These are phyloP conservation scores for Leccinum variicolor DNA, from an alignment of 768 basidiomycete species.

Conservation along the genomic window DNA sequence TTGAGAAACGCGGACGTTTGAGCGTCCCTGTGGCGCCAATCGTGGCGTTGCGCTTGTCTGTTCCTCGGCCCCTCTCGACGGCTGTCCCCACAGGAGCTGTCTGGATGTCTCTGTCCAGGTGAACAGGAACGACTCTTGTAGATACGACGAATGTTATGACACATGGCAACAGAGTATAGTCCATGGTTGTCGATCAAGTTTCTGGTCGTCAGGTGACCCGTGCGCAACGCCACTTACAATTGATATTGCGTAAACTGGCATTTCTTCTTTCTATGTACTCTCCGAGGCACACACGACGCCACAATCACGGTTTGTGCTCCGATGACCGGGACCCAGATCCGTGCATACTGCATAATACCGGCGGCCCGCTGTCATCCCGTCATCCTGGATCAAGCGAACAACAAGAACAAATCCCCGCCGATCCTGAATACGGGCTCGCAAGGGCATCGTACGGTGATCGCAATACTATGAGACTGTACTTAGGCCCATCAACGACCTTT, in stretches of 20 bases:
- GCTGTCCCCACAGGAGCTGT: not conserved
- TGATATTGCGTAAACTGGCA: not conserved
- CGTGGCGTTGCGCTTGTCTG: not conserved
- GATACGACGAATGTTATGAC: not conserved
- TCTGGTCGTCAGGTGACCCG: not conserved
- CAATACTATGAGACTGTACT: not conserved
- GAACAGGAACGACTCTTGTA: not conserved
- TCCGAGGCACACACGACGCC: not conserved
- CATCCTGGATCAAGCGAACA: not conserved
- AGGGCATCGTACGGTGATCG: not conserved
- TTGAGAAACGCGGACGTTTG: conserved; percentile 69
- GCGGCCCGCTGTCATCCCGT: no score
- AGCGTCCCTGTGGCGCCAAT: conserved; percentile 10
- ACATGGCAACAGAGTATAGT: not conserved
- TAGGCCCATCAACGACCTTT: not conserved
- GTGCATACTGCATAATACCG: not conserved
- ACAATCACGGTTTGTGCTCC: not conserved
- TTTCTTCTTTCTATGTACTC: not conserved
- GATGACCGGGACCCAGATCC: not conserved
- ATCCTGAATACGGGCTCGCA: not conserved
- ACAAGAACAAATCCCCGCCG: not conserved
- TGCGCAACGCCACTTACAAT: no score
- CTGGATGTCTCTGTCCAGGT: not conserved
- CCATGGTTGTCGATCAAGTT: not conserved
- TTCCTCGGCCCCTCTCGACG: not conserved